Evolutionary conservation across 768 basidiomycete genomes (phyloP), one percentile per base, ranked within the genome.

Genomic region (Boletellus sp.): DNA sequence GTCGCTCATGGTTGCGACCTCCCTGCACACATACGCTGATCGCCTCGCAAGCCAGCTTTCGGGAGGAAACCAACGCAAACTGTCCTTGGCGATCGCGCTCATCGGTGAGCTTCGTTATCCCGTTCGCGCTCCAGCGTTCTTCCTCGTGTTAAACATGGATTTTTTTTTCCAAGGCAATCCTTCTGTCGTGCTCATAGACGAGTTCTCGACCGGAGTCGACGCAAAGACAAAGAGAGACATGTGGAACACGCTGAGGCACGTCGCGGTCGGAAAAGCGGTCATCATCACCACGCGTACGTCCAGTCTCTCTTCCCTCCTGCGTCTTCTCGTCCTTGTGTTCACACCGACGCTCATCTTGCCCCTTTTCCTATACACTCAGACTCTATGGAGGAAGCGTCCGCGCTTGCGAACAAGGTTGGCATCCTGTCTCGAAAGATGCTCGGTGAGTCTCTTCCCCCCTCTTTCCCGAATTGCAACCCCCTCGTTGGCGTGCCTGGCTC

Each of bases 311-410:
- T 13, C 4, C n/a, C 0, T 10, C 7, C 6, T 44, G 15, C 42
- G 8, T 16, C 6, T 28, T 28, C n/a, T n/a, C n/a, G n/a, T n/a
- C n/a, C n/a, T 28, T 7, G 10, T 28, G 7, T 8, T 28, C 26
- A 28, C 26, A 28, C 10, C 26, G 10, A 28, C 26, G 26, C 26
- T 28, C 26, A 10, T 28, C 26, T 10, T 28, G 2, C 26, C 24
- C 4, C 24, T 8, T 26, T n/a, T n/a, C n/a, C 26, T 28, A 28
- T 10, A 10, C 26, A 28, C 26, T 28, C 59, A 83, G 86, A 89
- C 64, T 87, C 85, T 0, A 90, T 90, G 87, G 88, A 89, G 66
- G 88, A 91, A 65, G 87, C 86, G 2, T 85, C 86, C 15, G 85
- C 85, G 6, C 71, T 90, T 2, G 84, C 88, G 2, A 84, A 75